Evolutionary conservation across 2,329 filamentous ascomycete species (phyloP), one percentile per base, ranked within the genome.

Genomic region (Cadophora luteo-olivacea): DNA sequence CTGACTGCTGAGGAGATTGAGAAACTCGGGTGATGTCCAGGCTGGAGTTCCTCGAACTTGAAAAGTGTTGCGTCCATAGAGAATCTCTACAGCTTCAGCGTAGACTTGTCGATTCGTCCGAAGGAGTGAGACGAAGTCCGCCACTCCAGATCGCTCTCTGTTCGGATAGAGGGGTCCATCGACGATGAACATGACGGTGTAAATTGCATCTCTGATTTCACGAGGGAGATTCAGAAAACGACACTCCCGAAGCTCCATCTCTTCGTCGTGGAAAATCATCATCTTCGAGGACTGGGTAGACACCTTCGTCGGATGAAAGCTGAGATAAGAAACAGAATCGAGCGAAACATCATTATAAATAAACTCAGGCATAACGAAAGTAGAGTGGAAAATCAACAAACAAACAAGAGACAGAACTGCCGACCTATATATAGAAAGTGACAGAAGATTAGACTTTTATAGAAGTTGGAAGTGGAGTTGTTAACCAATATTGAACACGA

Each of bases 161-260:
- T 61, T 69, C 45, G 71, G 70, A 57, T 72, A 73, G 4, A 73
- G 52, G 7, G 61, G 70, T 1, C 24, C 57, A 49, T 68, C 52
- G 7, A 48, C 57, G 24, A 62, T 29, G 41, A 72, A 70, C 6
- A 72, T 64, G 16, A 73, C n/a, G 16, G 22, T 51, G 51, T 72
- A 72, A 24, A 72, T 69, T n/a, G 65, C 24, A 63, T 73, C 70
- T 69, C 70, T 63, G 29, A 73, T 69, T 60, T 73, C 72, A 0
- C 67, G 67, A 4, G 70, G 72, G 14, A 73, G 54, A 32, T 60
- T 52, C 9, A 72, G 60, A 22, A 71, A 65, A 29, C 19, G 4
- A 4, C 36, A 57, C 22, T 49, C 16, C 2, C 55, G 8, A 29
- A 61, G 48, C 3, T 16, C 8, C 8, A 66, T 33, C 58, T 67